Conservation (phyloP, 2,329 filamentous ascomycete species). For the Cercospora nicotianae region DNA sequence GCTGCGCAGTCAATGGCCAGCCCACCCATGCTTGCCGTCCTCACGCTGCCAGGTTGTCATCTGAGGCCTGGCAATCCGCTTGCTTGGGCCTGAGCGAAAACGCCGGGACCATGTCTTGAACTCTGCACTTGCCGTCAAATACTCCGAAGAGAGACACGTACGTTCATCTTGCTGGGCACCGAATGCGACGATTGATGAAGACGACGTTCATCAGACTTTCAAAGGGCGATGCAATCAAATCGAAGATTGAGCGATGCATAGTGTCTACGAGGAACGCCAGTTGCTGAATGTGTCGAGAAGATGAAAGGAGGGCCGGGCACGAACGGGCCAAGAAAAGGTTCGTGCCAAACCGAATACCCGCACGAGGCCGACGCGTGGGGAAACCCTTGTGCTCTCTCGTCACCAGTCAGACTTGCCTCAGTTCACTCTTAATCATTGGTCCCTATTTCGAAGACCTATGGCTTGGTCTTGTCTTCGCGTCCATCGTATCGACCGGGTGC, state of each 20-base stretch:
- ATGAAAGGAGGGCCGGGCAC: neutral
- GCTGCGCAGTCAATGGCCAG: neutral
- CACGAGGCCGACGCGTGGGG: neutral
- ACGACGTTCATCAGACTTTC: neutral
- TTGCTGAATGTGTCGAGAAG: neutral
- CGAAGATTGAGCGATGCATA: neutral
- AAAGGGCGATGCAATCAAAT: neutral
- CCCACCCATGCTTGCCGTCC: neutral
- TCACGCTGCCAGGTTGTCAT: constrained; percentile 1
- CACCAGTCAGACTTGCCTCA: neutral
- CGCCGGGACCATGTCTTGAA: neutral
- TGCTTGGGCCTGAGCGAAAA: neutral
- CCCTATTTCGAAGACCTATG: neutral
- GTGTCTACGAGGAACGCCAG: neutral
- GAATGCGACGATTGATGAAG: neutral
- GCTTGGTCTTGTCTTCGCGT: neutral
- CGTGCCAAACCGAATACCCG: neutral
- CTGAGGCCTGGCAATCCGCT: neutral
- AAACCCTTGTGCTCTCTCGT: neutral
- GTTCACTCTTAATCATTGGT: neutral
- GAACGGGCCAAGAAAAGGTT: neutral
- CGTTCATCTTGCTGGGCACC: neutral
- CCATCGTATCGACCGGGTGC: neutral
- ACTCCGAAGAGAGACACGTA: neutral
- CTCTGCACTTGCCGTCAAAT: neutral